Evolutionary conservation across 2,329 filamentous ascomycete genomes (phyloP), one percentile per base, ranked within the genome.

Genomic region (Penicillium sclerotigenum): DNA sequence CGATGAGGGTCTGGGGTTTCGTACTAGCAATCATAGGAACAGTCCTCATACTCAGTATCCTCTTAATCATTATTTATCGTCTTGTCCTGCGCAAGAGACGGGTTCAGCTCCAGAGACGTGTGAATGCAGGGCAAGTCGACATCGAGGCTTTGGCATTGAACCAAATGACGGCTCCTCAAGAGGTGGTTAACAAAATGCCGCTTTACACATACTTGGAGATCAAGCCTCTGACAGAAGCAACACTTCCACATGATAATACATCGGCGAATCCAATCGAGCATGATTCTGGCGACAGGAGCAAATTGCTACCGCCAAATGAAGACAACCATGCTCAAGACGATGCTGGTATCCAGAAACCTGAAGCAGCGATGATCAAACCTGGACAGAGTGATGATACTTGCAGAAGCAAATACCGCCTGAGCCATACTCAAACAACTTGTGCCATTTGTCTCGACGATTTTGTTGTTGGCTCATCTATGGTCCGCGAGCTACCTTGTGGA

Each of bases 401-500:
- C 10, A 46, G 33, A 11, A 58, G 58, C 57, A 56, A 59, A 43
- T 61, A 65, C 41, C 63, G 67, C 31, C 62, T 72, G 29, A 71
- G 73, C 36, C 80, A 89, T 63, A 85, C 86, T 20, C 94, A 97
- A 70, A 86, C 90, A 0, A 87, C 83, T 2, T 97, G 94, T 69
- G 85, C 90, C n/a, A 96, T 97, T 51, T 99, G 94, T 69, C 81
- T 96, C 1, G 89, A 91, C 52, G 85, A 90, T 57, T 97, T 90
- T 67, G 81, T 88, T 28, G 82, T 85, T 16, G 82, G 84, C 36
- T 75, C 80, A 18, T 88, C 89, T 0, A 83, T 86, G 20, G 91
- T 97, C 53, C 88, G 91, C 53, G 89, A 97, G 73, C 79, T 97
- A 3, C 86, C 90, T 0, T 99, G 94, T 65, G 86, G 88, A 0